These are phyloP conservation scores for Clavariopsis aquatica DNA, from an alignment of 495 filamentous ascomycete species.

Conservation along the genomic window DNA sequence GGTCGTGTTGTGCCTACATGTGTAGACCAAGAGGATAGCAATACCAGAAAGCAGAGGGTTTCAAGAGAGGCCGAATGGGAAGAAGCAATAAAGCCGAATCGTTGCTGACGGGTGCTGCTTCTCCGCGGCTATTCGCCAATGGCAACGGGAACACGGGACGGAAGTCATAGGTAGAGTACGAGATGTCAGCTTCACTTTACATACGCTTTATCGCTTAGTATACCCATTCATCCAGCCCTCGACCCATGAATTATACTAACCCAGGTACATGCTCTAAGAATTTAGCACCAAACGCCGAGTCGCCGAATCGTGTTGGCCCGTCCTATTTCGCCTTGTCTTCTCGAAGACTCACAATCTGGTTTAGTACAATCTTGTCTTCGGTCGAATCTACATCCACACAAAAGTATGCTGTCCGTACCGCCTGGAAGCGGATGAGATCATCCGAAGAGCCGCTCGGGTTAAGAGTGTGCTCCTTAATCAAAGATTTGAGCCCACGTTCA, in stretches of 20 bases:
- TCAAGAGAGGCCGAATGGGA: not conserved
- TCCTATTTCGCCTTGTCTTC: constrained; percentile 59
- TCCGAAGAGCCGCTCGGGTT: constrained; percentile 72
- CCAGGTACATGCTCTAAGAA: no score
- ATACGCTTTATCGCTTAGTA: not conserved
- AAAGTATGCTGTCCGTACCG: constrained; percentile 87
- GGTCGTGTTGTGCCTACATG: no score
- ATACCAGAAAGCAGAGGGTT: not conserved
- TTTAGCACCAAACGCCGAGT: not conserved
- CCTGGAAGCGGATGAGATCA: constrained; percentile 78
- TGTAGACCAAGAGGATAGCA: no score
- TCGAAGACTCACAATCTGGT: constrained; percentile 90
- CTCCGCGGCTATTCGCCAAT: no score
- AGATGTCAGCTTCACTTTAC: not conserved
- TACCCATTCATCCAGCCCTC: constrained; percentile 7
- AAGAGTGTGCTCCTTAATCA: constrained; percentile 56
- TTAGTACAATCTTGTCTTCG: constrained; percentile 76
- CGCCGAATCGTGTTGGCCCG: not conserved
- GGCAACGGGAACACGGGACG: no score
- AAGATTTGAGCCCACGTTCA: constrained; percentile 81
- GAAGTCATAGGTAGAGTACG: no score
- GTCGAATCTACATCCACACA: constrained; percentile 75
- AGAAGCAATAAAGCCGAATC: no score
- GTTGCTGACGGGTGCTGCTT: no score
- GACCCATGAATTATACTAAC: not conserved